Conservation (phyloP, 768 basidiomycete species). For the Russula foetens region DNA sequence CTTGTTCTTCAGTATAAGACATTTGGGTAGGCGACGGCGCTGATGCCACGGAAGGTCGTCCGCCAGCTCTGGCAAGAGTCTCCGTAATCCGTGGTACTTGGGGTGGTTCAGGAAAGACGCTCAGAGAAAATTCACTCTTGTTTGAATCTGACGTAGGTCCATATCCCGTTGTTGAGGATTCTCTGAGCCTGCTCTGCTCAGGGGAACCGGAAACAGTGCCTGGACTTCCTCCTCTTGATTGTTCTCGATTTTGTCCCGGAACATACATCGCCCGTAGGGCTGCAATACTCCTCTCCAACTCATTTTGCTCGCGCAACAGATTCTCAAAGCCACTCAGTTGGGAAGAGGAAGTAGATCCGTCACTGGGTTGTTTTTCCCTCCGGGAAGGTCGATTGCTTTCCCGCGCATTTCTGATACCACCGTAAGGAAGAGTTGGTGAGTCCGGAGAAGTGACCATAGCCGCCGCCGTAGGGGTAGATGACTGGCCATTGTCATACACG, state of each 20-base stretch:
- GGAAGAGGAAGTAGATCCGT: constrained; percentile 16
- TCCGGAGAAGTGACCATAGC: not conserved
- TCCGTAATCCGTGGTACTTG: constrained; percentile 12
- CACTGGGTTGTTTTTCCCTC: not conserved
- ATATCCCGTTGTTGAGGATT: constrained; percentile 6
- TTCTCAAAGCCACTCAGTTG: constrained; percentile 27
- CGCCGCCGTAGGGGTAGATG: not conserved
- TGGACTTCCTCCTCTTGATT: not conserved
- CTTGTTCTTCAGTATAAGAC: constrained; percentile 23
- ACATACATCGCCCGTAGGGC: constrained; percentile 38
- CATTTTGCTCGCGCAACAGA: constrained; percentile 51
- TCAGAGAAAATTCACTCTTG: constrained; percentile 56
- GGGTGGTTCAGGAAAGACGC: constrained; percentile 63
- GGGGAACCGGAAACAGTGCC: not conserved
- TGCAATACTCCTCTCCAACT: constrained; percentile 58
- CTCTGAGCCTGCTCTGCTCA: not conserved
- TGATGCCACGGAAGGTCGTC: not conserved
- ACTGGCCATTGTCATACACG: not conserved
- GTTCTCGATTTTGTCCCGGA: not conserved
- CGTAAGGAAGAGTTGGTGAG: constrained; percentile 6
- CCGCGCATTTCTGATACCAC: not conserved
- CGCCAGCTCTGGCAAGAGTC: not conserved
- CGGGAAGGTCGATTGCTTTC: not conserved
- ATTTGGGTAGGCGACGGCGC: constrained; percentile 21
- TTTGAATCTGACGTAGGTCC: constrained; percentile 19